Evolutionary conservation across 306 rosid species (phyloP), one percentile per base, ranked within the genome.

Genomic region (Casuarina equisetifolia): DNA sequence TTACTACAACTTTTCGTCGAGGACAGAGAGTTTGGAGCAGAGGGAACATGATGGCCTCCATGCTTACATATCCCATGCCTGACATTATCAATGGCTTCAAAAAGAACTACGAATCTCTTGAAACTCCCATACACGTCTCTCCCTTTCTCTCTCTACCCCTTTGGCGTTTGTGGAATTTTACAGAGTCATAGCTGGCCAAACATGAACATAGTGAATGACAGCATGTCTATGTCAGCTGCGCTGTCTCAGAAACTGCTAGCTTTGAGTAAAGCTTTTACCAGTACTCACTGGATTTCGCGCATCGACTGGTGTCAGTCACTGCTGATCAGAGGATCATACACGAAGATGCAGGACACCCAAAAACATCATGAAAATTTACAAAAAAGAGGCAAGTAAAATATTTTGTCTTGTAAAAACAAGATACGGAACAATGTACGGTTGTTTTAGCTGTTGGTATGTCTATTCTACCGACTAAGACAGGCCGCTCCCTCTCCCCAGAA

Each of bases 21-120:
- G 78, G 85, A 83, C 70, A 84, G 74, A 85, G 84, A 80, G 88
- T 86, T 87, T 83, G 93, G 83, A 84, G 83, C 76, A 87, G 86
- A 88, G 95, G 95, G 92, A 90, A 86, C 97, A 90, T 84, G 89
- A 86, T 88, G 88, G 85, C 86, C 85, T 88, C 85, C 91, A 89
- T 81, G 86, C 80, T 85, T 83, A 81, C 88, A 84, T 73, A 75
- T 79, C 88, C 88, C 90, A 83, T 78, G 81, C 88, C 80, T 81
- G 44, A 78, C 73, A 73, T 79, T 75, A 83, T 77, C 88, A 79
- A 46, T 64, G 72, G 83, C 83, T 82, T 74, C 84, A 76, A 73
- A 75, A 78, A 49, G 48, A 67, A 15, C 16, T 42, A 67, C 50
- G 81, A 80, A 84, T 81, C 80, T 74, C 83, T 74, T 76, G 75